These are phyloP conservation scores for Primulina eburnea DNA, from an alignment of 257 asterid species.

Conservation along the genomic window DNA sequence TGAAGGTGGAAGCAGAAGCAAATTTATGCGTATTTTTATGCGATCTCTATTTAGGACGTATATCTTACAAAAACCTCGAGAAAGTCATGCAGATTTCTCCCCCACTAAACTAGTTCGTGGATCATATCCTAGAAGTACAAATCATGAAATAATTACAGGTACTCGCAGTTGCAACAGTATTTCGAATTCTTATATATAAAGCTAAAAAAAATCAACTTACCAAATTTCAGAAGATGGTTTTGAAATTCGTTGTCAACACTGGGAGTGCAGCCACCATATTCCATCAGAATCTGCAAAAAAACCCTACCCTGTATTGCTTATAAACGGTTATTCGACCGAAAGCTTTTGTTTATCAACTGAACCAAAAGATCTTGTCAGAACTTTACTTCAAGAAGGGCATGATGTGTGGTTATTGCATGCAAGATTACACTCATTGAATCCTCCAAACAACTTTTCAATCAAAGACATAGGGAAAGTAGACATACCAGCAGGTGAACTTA, in stretches of 20 bases:
- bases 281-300: constrained; percentile 19
- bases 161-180: background rate
- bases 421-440: constrained; percentile 35
- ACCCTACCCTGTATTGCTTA: constrained; percentile 39
- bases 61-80: constrained; percentile 41
- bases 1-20: constrained; percentile 29
- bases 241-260: constrained; percentile 36
- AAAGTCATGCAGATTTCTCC: constrained; percentile 9
- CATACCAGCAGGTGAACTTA: constrained; percentile 40
- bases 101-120: constrained; percentile 20
- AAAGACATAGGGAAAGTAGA: constrained; percentile 54
- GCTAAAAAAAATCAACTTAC: background rate
- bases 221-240: constrained; percentile 41
- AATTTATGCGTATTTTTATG: constrained; percentile 30
- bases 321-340: constrained; percentile 55
- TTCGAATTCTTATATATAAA: background rate
- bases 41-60: constrained; percentile 47
- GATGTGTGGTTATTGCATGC: constrained; percentile 46
- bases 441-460: constrained; percentile 34
- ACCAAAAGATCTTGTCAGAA: constrained; percentile 47
- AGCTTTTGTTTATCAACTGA: constrained; percentile 56
- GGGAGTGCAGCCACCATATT: constrained; percentile 32
- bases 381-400: constrained; percentile 45
- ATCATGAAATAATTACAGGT: constrained; percentile 48
- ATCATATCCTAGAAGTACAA: constrained; percentile 35